Base-by-base conservation (phyloP, 495 filamentous ascomycete species). In the Hypoxylon fragiforme region DNA sequence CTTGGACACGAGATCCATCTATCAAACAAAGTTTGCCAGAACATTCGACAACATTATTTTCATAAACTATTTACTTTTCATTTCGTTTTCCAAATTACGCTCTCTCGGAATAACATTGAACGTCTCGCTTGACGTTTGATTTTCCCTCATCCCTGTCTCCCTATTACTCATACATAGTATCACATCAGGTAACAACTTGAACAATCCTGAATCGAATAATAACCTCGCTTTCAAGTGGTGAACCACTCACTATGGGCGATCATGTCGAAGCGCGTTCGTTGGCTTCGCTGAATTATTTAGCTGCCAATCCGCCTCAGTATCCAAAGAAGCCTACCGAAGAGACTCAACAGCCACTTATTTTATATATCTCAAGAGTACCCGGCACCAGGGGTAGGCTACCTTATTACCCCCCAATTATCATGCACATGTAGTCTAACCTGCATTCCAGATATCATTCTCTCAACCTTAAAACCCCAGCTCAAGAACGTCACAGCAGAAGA, bases 361-460 rank as follows among this genome's bases (percentile, higher is more conserved):
- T 97, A 16, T 97, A 97, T 66, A 95, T 97, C 55, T 91, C 91
- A 8, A 78, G 91, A 48, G 92, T 97, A 0, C 92, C 92, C 1
- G 92, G 94, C 11, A 95, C 87, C 55, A 83, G 83, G 84, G 91
- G 91, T 92, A 76, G 26, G 51, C 35, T 13, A 13, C 5, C 28
- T 32, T 41, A 9, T 19, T 16, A 34, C 19, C 56, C 47, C n/a
- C 51, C 60, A 44, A 44, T 31, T n/a, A 16, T 4, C n/a, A 37
- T 47, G 7, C 31, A 40, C 20, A 37, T 41, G 19, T 50, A 19
- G 14, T 50, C 59, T 65, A 54, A 65, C 55, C 26, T 36, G 11
- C 18, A 40, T 11, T 22, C 19, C 48, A 95, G 94, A 97, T 79
- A 80, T 97, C 36, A 94, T 98, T 50, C 81, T 97, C n/a, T 92